phyloP scores from a whole-genome alignment of 1,139 yeast species.

The Kazachstania sp. region DNA sequence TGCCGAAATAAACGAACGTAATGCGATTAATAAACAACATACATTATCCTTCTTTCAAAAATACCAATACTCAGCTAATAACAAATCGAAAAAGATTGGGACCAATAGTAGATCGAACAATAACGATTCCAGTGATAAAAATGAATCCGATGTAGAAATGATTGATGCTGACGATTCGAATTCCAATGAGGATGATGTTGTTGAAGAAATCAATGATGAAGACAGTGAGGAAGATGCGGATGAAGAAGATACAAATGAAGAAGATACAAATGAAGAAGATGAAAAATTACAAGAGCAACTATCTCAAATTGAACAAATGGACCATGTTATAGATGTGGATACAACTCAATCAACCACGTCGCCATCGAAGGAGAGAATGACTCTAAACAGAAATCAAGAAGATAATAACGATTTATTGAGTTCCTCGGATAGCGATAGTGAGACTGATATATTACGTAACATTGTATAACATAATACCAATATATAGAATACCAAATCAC shows the following conservation, averaged over 20 bases:
- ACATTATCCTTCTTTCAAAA: constrained; percentile 29
- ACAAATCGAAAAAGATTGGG: constrained; percentile 4
- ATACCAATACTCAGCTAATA: not conserved
- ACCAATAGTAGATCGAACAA: not conserved
- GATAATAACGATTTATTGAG: constrained; percentile 1
- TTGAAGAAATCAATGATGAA: not conserved
- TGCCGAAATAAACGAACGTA: not conserved
- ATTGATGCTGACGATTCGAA: not conserved
- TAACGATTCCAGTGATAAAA: not conserved
- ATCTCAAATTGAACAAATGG: constrained; percentile 1
- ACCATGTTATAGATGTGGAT: constrained; percentile 1
- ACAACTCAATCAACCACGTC: not conserved
- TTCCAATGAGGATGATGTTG: not conserved
- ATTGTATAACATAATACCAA: not conserved
- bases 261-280: constrained; percentile 41
- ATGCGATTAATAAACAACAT: constrained; percentile 34
- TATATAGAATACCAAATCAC: no score
- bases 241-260: constrained; percentile 20
- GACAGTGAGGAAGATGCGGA: constrained; percentile 24
- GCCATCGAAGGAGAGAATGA: constrained; percentile 1
- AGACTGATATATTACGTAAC: not conserved
- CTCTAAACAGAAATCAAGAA: constrained; percentile 5
- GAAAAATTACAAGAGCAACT: constrained; percentile 25
- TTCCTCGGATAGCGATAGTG: constrained; percentile 1
- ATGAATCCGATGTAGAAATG: not conserved